Conservation (phyloP, 257 asterid species). For the Prunella vulgaris region DNA sequence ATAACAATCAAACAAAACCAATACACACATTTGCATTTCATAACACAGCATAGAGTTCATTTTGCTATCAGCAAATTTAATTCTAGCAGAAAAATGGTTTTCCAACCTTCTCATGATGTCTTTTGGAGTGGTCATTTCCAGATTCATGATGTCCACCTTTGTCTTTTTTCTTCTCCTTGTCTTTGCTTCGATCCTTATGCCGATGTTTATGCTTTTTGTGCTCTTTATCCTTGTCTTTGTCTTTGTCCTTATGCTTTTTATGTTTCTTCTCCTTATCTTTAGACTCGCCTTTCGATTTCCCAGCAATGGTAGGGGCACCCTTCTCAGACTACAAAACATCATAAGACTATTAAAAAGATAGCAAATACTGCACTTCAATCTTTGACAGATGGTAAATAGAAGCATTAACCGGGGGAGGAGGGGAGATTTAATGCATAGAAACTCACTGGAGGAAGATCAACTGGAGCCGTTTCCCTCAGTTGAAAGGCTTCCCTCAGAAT, state of each 20-base stretch:
- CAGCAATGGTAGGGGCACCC: conserved; percentile 85
- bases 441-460: conserved; percentile 78
- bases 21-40: not conserved
- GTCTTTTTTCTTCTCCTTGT: conserved; percentile 88
- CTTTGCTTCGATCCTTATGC: conserved; percentile 92
- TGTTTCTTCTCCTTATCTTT: conserved; percentile 93
- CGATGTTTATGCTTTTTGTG: conserved; percentile 95
- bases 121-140: conserved; percentile 78
- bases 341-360: conserved; percentile 8
- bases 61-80: conserved; percentile 20
- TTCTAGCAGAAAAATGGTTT: conserved; percentile 10
- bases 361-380: conserved; percentile 17
- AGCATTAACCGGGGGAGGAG: not conserved
- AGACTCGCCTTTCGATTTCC: conserved; percentile 71
- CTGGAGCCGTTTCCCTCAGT: conserved; percentile 73
- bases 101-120: conserved; percentile 79
- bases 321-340: conserved; percentile 66
- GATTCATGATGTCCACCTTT: conserved; percentile 77
- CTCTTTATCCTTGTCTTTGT: conserved; percentile 69
- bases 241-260: conserved; percentile 83
- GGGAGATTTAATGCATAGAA: conserved; percentile 19
- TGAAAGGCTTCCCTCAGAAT: conserved; percentile 80
- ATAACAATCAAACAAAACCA: not conserved
- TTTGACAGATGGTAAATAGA: not conserved
- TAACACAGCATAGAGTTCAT: not conserved